Conservation (phyloP, 2,329 filamentous ascomycete species). For the Sporothrix inflata region DNA sequence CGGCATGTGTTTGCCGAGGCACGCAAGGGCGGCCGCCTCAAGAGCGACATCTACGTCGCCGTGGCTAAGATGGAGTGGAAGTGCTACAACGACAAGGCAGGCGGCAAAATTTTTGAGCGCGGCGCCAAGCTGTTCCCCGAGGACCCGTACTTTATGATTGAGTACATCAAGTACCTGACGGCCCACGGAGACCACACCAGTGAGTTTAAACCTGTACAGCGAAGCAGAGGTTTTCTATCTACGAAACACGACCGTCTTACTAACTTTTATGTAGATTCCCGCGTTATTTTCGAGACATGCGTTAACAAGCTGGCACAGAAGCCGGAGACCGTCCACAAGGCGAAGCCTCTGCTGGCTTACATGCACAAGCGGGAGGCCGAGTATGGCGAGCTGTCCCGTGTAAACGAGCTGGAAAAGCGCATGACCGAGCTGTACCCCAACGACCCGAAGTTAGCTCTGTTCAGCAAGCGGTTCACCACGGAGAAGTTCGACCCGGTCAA, state of each 20-base stretch:
- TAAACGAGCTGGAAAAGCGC: slow-evolving; percentile 85
- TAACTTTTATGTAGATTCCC: slow-evolving; percentile 66
- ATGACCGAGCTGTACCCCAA: slow-evolving; percentile 94
- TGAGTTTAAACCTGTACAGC: slow-evolving; percentile 53
- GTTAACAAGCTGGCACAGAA: slow-evolving; percentile 81
- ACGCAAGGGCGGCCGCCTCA: slow-evolving; percentile 81
- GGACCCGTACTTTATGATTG: slow-evolving; percentile 89
- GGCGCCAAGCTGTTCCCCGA: slow-evolving; percentile 92
- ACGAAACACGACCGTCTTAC: neutral
- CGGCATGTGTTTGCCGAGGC: slow-evolving; percentile 89
- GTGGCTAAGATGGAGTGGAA: slow-evolving; percentile 92
- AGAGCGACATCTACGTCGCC: slow-evolving; percentile 92
- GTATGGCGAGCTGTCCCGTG: slow-evolving; percentile 89
- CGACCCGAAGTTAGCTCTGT: slow-evolving; percentile 75
- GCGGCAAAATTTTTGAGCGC: slow-evolving; percentile 93
- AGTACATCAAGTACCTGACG: slow-evolving; percentile 94
- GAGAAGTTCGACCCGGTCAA: slow-evolving; percentile 79
- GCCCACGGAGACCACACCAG: slow-evolving; percentile 91
- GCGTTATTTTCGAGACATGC: slow-evolving; percentile 94
- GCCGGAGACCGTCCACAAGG: slow-evolving; percentile 71
- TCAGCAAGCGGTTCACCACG: slow-evolving; percentile 74
- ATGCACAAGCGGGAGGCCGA: slow-evolving; percentile 95
- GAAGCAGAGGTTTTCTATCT: neutral
- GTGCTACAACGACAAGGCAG: slow-evolving; percentile 91
- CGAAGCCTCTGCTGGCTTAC: slow-evolving; percentile 84